phyloP scores from a whole-genome alignment of 2,329 filamentous ascomycete genomes.

The Xylariaceae sp. region DNA sequence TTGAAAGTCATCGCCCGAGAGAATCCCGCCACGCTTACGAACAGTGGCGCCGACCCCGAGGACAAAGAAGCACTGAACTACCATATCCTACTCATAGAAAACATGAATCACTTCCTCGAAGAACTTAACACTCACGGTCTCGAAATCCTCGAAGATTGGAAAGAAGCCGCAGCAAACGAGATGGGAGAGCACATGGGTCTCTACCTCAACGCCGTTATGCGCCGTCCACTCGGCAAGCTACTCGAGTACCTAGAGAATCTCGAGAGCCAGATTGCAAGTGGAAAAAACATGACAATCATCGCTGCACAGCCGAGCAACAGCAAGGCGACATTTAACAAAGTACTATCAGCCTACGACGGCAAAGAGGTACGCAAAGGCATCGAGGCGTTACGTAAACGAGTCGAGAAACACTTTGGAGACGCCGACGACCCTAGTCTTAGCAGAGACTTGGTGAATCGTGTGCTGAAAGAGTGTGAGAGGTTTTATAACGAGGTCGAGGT shows the following conservation, averaged over 20 bases:
- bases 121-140: constrained; percentile 76
- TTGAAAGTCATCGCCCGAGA: constrained; percentile 87
- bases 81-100: constrained; percentile 95
- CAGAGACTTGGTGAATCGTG: constrained; percentile 52
- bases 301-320: constrained; percentile 79
- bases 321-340: constrained; percentile 78
- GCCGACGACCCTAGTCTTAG: constrained; percentile 70
- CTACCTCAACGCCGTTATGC: constrained; percentile 84
- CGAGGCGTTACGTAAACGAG: constrained; percentile 80
- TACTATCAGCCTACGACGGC: constrained; percentile 73
- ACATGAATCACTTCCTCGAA: constrained; percentile 97
- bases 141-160: constrained; percentile 78
- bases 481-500: constrained; percentile 61
- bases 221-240: constrained; percentile 82
- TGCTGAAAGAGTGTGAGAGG: constrained; percentile 57
- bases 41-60: constrained; percentile 57
- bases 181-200: constrained; percentile 81
- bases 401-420: constrained; percentile 96
- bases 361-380: constrained; percentile 89
- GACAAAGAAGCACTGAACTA: constrained; percentile 97
- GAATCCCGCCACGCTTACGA: constrained; percentile 50
- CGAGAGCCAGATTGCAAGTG: constrained; percentile 64
- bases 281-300: constrained; percentile 60
- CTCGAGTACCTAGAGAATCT: constrained; percentile 89
- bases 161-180: constrained; percentile 70